Evolutionary conservation across 208 protist species (phyloP).

Genomic region (Leishmania mexicana): DNA sequence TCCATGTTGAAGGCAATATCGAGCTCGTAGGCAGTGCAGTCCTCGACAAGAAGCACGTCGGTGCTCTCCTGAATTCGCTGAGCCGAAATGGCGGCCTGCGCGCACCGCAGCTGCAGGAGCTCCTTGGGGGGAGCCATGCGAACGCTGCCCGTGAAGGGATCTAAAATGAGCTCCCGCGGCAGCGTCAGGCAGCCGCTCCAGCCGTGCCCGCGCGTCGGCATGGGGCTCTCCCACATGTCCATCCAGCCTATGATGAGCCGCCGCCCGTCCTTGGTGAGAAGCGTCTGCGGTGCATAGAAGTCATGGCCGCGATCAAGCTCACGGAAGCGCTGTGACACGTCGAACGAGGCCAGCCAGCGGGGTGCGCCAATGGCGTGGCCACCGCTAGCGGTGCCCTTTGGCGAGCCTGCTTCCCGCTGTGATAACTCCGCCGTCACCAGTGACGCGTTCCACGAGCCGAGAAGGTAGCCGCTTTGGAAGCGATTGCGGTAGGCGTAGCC

Average conservation of each 20-base stretch:
- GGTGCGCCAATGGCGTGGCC: not conserved
- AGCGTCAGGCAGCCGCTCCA: constrained; percentile 42
- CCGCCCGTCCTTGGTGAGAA: constrained; percentile 32
- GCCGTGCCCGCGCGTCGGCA: constrained; percentile 32
- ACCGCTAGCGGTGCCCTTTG: too few species aligned
- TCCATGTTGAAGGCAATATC: constrained; percentile 42
- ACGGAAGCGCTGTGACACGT: constrained; percentile 27
- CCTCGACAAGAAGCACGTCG: constrained; percentile 33
- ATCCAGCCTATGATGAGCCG: constrained; percentile 33
- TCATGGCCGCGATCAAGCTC: constrained; percentile 45
- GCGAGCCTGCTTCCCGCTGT: too few species aligned
- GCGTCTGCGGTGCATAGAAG: constrained; percentile 48
- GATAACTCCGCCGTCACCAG: too few species aligned
- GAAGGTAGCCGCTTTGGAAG: constrained; percentile 32
- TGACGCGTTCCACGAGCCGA: not conserved
- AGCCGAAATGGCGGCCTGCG: constrained; percentile 17
- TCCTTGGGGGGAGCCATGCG: constrained; percentile 38
- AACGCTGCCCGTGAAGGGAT: constrained; percentile 20
- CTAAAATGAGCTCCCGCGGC: constrained; percentile 40
- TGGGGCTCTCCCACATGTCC: constrained; percentile 48
- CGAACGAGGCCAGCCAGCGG: constrained; percentile 14
- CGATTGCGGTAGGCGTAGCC: constrained; percentile 35
- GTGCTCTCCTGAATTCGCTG: constrained; percentile 29
- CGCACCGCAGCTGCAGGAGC: constrained; percentile 39
- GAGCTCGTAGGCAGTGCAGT: constrained; percentile 49